phyloP scores from a whole-genome alignment of 305 asterid genomes.

The Fraxinus albicans region DNA sequence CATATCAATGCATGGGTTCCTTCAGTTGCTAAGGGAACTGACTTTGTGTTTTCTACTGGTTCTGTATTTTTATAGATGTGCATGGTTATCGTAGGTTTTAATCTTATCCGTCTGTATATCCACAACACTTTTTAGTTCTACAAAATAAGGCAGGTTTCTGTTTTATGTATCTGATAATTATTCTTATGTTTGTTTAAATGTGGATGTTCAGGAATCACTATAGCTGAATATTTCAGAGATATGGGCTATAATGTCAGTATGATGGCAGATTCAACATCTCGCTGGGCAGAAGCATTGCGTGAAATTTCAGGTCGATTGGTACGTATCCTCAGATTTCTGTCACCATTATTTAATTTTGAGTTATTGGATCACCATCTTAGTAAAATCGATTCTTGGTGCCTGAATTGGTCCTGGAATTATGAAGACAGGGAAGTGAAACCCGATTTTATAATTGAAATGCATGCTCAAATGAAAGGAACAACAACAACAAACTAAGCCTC shows the following conservation, averaged over 20 bases:
- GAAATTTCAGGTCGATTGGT: constrained; percentile 99
- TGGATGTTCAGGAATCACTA: constrained; percentile 80
- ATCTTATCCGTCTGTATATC: not conserved
- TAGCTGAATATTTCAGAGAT: constrained; percentile 97
- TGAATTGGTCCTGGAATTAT: not conserved
- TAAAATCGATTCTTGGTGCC: not conserved
- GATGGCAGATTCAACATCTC: constrained; percentile 99
- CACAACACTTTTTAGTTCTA: not conserved
- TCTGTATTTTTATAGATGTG: constrained; percentile 14
- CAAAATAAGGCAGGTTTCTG: not conserved
- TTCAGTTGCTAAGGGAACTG: constrained; percentile 7
- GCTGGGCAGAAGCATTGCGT: constrained; percentile 99
- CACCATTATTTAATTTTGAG: constrained; percentile 4
- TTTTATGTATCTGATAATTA: not conserved
- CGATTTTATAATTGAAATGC: not conserved
- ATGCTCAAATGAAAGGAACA: not conserved
- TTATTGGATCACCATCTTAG: not conserved
- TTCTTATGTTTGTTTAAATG: not conserved
- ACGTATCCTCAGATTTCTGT: constrained; percentile 27
- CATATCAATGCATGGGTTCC: not conserved
- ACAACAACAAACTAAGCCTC: not conserved
- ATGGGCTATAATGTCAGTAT: constrained; percentile 99
- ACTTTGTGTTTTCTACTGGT: not conserved
- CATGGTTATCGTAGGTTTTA: not conserved
- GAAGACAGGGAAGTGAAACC: not conserved